Base-by-base conservation (phyloP, 805 yeast genomes). In the Saccharomycopsis guyanensis region DNA sequence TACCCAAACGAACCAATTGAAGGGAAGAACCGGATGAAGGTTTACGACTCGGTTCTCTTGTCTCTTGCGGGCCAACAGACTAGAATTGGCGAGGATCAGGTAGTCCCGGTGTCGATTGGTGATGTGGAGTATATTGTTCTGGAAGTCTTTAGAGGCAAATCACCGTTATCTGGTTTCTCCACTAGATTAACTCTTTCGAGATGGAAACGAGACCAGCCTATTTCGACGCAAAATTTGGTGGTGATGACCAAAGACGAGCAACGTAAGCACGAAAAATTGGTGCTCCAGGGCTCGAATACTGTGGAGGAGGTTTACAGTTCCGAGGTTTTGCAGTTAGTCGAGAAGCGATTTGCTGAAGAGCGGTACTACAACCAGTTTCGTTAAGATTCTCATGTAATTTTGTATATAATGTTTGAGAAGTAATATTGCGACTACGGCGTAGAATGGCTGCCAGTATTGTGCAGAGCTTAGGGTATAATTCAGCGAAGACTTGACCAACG, bases 1-100 rank as follows among this genome's bases (percentile, higher is more conserved):
- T 93, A 93, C 60, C 93, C 94, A 20, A 78, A 82, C 44, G 96
- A 91, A 52, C 93, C 95, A 42, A 76, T 86, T 37, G 95, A 87
- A 55, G 96, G 95, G 6, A 88, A 87, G 61, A 85, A 85, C 60
- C 74, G 97, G 57, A 76, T 76, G 59, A 91, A 89, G 61, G 65
- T 85, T 5, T 89, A 89, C 61, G 97, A 91, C 57, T 80, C 85
- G 24, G 75, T 89, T 35, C 72, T 83, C 56, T 93, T 86, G 60
- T 75, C 86, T 35, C 70, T 91, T 45, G 88, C 95, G 0, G 95
- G 88, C 1, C 98, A 93, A 64, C 83, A 85, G 65, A 70, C 83
- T 5, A 75, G 97, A 56, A 66, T 86, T 35, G 91, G 91, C 4
- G 72, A 77, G 31, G 88, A 82, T 43, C 89, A 82, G 62, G 71